Conservation (phyloP, 2,329 filamentous ascomycete species). For the Sclerotinia trifoliorum region DNA sequence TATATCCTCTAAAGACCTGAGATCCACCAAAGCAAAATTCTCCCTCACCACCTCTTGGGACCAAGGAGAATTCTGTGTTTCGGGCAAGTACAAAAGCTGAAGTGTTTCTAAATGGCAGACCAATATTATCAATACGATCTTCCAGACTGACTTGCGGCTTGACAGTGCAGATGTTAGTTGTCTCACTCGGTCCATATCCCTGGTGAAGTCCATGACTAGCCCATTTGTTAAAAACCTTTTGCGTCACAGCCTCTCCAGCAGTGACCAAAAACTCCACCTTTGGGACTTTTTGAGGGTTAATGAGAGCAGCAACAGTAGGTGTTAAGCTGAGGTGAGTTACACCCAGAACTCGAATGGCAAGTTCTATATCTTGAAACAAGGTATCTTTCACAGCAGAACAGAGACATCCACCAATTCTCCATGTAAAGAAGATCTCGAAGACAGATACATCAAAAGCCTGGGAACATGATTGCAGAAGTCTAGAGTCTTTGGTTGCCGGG, state of each 20-base stretch:
- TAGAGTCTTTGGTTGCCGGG: constrained; percentile 48
- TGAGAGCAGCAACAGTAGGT: constrained; percentile 76
- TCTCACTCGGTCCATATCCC: constrained; percentile 83
- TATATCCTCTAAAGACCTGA: constrained; percentile 74
- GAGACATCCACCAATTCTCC: constrained; percentile 74
- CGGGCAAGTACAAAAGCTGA: constrained; percentile 48
- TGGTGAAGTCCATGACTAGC: constrained; percentile 66
- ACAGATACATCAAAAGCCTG: constrained; percentile 86
- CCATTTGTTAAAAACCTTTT: constrained; percentile 70
- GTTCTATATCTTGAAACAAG: constrained; percentile 70
- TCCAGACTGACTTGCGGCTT: constrained; percentile 55
- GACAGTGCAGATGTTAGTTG: constrained; percentile 83
- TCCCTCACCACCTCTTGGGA: constrained; percentile 71
- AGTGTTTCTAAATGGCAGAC: constrained; percentile 70
- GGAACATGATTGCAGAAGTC: constrained; percentile 79
- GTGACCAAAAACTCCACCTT: constrained; percentile 73
- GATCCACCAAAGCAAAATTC: constrained; percentile 86
- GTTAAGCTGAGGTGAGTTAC: constrained; percentile 84
- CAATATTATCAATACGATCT: constrained; percentile 73
- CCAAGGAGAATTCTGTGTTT: constrained; percentile 50
- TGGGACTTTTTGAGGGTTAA: constrained; percentile 67
- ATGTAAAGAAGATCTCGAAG: constrained; percentile 87
- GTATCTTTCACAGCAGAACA: constrained; percentile 74
- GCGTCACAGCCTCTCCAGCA: constrained; percentile 76
- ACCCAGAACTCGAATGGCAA: constrained; percentile 58